phyloP scores from a whole-genome alignment of 2,329 filamentous ascomycete genomes.

The Stagonosporopsis tanaceti region DNA sequence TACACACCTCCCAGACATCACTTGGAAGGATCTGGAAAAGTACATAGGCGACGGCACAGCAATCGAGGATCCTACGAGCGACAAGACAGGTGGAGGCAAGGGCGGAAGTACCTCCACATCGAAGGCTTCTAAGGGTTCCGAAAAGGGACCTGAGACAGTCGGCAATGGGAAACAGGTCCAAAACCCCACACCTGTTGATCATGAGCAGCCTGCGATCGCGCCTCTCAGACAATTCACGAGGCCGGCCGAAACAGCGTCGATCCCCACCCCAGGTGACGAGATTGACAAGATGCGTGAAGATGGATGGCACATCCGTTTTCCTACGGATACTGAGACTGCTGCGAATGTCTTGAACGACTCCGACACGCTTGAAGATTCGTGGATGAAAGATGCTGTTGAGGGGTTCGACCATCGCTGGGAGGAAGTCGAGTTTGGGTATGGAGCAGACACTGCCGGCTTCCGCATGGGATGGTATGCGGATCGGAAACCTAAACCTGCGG shows the following conservation, averaged over 20 bases:
- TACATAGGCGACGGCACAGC: no score
- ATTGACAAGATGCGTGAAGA: background rate
- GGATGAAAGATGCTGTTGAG: background rate
- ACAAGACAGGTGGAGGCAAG: no score
- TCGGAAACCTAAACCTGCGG: background rate
- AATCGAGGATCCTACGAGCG: no score
- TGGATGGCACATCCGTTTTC: background rate
- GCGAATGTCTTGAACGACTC: background rate
- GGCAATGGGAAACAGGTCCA: background rate
- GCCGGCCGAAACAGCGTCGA: background rate
- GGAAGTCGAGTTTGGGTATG: background rate
- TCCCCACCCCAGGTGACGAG: background rate
- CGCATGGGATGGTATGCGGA: background rate
- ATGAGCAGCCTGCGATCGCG: background rate
- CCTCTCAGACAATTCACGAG: background rate
- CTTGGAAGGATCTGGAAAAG: no score
- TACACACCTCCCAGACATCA: no score
- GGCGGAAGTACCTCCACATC: no score
- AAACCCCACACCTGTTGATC: background rate
- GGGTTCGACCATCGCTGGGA: background rate
- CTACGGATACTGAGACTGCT: background rate
- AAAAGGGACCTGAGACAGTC: background rate
- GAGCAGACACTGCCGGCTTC: background rate
- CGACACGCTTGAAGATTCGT: background rate
- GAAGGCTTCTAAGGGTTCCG: no score